Evolutionary conservation across 768 basidiomycete genomes (phyloP).

Genomic region (Sporobolomyces phaffii): DNA sequence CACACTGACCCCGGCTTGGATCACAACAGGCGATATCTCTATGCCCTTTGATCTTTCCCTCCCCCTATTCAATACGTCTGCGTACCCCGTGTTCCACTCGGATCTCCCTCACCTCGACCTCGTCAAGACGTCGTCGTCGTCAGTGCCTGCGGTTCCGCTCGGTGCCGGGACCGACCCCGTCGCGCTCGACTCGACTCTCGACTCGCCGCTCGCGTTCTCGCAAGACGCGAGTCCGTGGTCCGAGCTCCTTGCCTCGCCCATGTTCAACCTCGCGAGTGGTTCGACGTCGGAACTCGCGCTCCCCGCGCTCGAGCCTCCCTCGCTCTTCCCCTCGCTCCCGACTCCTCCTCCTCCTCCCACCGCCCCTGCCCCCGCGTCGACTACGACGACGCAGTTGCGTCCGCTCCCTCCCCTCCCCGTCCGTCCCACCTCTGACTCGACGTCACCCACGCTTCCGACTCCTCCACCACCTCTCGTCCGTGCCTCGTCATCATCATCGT

Average conservation of each 20-base stretch:
- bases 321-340: slow-evolving; percentile 25
- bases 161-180: slow-evolving; percentile 1
- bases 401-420: background rate
- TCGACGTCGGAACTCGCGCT: slow-evolving; percentile 15
- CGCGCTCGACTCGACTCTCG: slow-evolving; percentile 16
- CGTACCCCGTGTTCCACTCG: background rate
- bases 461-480: background rate
- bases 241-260: slow-evolving; percentile 28
- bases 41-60: slow-evolving; percentile 13
- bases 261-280: slow-evolving; percentile 20
- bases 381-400: background rate
- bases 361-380: background rate
- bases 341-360: background rate
- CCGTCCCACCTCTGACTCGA: background rate
- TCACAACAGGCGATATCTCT: slow-evolving; percentile 25
- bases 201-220: slow-evolving; percentile 20
- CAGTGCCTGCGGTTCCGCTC: background rate
- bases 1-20: no score
- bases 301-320: background rate
- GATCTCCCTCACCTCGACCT: background rate
- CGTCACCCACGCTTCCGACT: background rate
- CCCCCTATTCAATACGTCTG: slow-evolving; percentile 3
- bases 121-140: background rate
- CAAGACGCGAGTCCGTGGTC: background rate
- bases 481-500: no score